These are phyloP conservation scores for Strobilomyces dryophilus DNA, from an alignment of 768 basidiomycete species.

Conservation along the genomic window DNA sequence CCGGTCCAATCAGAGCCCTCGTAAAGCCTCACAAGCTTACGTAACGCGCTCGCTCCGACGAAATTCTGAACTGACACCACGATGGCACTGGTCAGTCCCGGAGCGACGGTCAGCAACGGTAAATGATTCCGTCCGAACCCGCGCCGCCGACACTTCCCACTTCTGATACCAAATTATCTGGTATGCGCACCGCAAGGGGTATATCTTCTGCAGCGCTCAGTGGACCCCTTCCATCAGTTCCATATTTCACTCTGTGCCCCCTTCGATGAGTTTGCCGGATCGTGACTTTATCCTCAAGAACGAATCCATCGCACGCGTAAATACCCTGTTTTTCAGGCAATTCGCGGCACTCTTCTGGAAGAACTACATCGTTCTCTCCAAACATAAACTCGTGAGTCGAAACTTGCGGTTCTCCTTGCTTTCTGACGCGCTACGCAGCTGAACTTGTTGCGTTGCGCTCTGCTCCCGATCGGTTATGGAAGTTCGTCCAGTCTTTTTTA, in stretches of 20 bases:
- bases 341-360: slow-evolving; percentile 60
- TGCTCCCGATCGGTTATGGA: slow-evolving; percentile 63
- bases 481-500: slow-evolving; percentile 6
- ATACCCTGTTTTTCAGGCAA: slow-evolving; percentile 54
- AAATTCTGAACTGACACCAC: no score
- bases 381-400: slow-evolving; percentile 55
- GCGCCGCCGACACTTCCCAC: not conserved
- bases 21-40: no score
- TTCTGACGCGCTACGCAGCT: slow-evolving; percentile 34
- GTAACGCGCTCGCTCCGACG: no score
- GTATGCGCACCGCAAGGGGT: not conserved
- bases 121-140: not conserved
- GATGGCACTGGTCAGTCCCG: no score
- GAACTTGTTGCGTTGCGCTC: slow-evolving; percentile 56
- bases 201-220: no score
- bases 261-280: not conserved
- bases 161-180: not conserved
- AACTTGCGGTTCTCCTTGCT: not conserved
- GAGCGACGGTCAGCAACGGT: not conserved
- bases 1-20: no score
- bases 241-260: not conserved
- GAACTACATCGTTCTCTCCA: slow-evolving; percentile 70
- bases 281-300: not conserved
- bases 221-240: no score
- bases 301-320: slow-evolving; percentile 14